Base-by-base conservation (phyloP, 345 rosid species). In the Tarenaya hassleriana region DNA sequence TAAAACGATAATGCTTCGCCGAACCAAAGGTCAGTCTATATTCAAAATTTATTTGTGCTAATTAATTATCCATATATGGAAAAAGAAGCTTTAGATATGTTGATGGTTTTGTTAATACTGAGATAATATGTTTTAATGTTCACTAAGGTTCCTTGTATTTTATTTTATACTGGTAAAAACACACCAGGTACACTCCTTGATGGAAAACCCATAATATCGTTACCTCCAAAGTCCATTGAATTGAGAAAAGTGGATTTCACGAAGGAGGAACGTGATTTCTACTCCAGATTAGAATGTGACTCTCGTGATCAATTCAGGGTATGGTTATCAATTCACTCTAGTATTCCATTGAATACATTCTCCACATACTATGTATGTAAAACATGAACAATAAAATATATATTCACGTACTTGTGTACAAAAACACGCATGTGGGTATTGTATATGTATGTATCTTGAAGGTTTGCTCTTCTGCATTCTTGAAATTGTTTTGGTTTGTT, bases 1-100 rank as follows among this genome's bases (percentile, higher is more conserved):
- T 50, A 86, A 84, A 72, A 84, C 96, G 49, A 66, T 87, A 62
- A 87, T 92, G 98, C 84, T 92, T 54, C 98, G 98, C 27, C 95
- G 95, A 39, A 92, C 98, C 41, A 92, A 92, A 78, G 98, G 98
- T 82, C 43, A 68, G 77, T 53, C 16, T 59, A 39, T 32, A 9
- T 47, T 24, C 5, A 2, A 24, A 5, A 24, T 2, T 24, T 24
- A 2, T 2, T 14, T 15, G 16, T 6, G 29, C 18, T 61, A 8
- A 24, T 35, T 13, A 24, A 37, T 45, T 56, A 15, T 24, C 5
- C 46, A 7, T 41, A 16, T 41, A 9, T 5, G 46, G 46, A 13
- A 9, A 13, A 41, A 29, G 29, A 24, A 24, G 29, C 5, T 24
- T 24, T 24, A 24, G 5, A 24, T 24, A 24, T 2, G 5, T 18